phyloP scores from a whole-genome alignment of 2,329 filamentous ascomycete species.

The Cadophora malorum region DNA sequence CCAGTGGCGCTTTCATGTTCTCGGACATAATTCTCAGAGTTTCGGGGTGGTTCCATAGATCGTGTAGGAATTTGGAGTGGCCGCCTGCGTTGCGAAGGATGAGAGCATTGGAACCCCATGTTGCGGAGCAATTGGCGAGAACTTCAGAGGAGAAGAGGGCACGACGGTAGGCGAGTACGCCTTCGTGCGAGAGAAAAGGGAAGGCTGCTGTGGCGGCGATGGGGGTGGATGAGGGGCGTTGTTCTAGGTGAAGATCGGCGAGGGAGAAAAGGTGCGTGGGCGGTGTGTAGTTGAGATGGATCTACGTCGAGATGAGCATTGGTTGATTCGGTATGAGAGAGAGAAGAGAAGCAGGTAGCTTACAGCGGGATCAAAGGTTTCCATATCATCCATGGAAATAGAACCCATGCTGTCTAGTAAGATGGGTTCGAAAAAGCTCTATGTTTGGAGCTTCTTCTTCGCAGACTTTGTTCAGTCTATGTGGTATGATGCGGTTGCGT shows the following conservation, averaged over 20 bases:
- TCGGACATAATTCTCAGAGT: constrained; percentile 10
- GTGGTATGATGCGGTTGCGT: background rate
- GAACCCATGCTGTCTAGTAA: background rate
- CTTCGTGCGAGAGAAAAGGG: constrained; percentile 16
- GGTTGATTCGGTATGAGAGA: background rate
- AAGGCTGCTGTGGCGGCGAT: constrained; percentile 14
- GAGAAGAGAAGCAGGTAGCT: background rate
- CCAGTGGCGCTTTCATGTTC: constrained; percentile 16
- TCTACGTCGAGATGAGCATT: background rate
- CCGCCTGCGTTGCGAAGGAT: constrained; percentile 8
- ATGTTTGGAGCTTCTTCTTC: background rate
- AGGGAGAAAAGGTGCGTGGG: constrained; percentile 8
- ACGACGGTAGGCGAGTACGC: constrained; percentile 1
- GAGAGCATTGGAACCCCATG: constrained; percentile 3
- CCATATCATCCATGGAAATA: background rate
- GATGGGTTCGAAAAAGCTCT: background rate
- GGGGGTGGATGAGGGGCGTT: constrained; percentile 11
- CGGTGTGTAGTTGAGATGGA: constrained; percentile 13
- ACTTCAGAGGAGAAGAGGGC: constrained; percentile 12
- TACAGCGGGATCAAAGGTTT: constrained; percentile 6
- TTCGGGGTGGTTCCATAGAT: constrained; percentile 15
- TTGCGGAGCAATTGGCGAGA: constrained; percentile 3
- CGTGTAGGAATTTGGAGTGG: constrained; percentile 16
- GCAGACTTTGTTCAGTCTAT: background rate
- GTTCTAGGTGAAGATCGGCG: constrained; percentile 14